Evolutionary conservation across 116 monocot genomes (phyloP), one percentile per base, ranked within the genome.

Genomic region (Papilionanthe hybrid): DNA sequence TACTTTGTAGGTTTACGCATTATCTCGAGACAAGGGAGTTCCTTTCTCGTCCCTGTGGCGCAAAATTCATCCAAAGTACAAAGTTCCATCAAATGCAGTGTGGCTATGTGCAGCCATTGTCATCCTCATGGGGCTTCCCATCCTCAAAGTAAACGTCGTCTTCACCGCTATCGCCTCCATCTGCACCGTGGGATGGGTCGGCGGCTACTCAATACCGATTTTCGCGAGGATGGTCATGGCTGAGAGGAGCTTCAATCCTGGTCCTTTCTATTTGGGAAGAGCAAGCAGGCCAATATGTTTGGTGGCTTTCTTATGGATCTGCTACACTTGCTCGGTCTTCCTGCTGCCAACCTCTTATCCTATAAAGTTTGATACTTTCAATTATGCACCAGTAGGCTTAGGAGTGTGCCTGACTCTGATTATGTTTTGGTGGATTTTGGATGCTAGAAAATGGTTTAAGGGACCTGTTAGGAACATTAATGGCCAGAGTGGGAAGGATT

Each of bases 401-500:
- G 95, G 87, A 13, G 71, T 87, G 0, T 84, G 82, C 72, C 58
- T 95, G 30, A 45, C 67, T 22, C n/a, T 90, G 30, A 83, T 95
- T 56, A 48, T 90, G 91, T 10, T 87, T 10, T 94, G 94, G 91
- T 94, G 94, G 94, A 37, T 90, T 66, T 19, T 91, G 27, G 94
- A 94, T 79, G 94, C 91, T 18, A 88, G 91, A 81, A 91, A 84
- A 83, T 91, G 94, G 94, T 94, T 94, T 74, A 91, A 91, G 71
- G 94, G 92, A 5, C 94, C 94, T 7, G 94, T 94, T 30, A 17
- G 94, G 41, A 94, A 94, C 53, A 85, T 91, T 65, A 88, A 90
- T 75, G 55, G 42, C 1, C 75, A 87, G 23, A 75, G 79, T 42
- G 83, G 73, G 18, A 91, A 91, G 75, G 86, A 83, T 9, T 91